Evolutionary conservation across 495 filamentous ascomycete species (phyloP).

Genomic region (Neurospora sp.): DNA sequence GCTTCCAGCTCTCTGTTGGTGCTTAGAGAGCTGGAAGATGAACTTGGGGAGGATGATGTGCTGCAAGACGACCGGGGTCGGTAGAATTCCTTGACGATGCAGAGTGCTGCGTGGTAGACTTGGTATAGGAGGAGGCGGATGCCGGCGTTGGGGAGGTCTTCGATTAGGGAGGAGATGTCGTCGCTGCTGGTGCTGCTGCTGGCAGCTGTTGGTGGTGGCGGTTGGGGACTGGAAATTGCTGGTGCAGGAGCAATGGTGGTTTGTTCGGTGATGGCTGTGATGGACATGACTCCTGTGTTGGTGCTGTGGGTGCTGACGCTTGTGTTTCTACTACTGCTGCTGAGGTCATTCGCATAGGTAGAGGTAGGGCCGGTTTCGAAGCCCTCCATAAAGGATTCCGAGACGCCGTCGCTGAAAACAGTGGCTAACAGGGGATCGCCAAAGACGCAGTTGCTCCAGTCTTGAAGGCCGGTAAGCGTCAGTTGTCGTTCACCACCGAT

Average conservation of each 20-base stretch:
- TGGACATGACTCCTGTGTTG: background rate
- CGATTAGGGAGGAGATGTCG: conserved; percentile 16
- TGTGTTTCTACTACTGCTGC: background rate
- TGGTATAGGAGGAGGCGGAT: conserved; percentile 37
- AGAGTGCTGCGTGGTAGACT: conserved; percentile 36
- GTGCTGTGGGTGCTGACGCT: background rate
- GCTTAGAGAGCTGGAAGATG: conserved; percentile 9
- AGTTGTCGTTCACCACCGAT: background rate
- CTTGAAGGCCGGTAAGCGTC: conserved; percentile 24
- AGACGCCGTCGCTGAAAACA: conserved; percentile 36
- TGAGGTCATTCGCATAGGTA: background rate
- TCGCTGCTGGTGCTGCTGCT: background rate
- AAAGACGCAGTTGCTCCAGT: conserved; percentile 47
- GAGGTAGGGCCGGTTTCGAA: conserved; percentile 5
- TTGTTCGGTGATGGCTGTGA: background rate
- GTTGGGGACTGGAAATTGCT: background rate
- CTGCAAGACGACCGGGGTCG: conserved; percentile 20
- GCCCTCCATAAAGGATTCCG: conserved; percentile 33
- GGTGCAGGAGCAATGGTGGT: background rate
- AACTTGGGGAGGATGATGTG: background rate
- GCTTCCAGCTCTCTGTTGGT: conserved; percentile 37
- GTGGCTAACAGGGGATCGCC: conserved; percentile 48
- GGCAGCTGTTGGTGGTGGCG: background rate
- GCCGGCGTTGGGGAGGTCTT: conserved; percentile 23
- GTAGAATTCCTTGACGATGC: conserved; percentile 40